Conservation (phyloP, 345 rosid species). For the Adansonia digitata region DNA sequence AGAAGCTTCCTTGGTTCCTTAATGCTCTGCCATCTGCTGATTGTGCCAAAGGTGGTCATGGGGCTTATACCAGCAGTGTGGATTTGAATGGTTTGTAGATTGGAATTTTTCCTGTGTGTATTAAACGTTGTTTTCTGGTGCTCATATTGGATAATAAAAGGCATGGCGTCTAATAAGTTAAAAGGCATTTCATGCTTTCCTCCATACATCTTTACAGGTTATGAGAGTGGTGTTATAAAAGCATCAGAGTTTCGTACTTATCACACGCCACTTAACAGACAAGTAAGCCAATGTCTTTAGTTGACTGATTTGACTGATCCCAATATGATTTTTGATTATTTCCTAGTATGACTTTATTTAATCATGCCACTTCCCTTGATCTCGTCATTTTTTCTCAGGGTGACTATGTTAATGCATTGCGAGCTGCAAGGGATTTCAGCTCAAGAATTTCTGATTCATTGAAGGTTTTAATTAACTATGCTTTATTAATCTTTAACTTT, state of each 20-base stretch:
- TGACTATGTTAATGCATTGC: conserved; percentile 76
- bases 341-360: neutral
- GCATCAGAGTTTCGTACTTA: conserved; percentile 95
- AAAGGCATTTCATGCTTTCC: neutral
- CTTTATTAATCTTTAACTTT: neutral
- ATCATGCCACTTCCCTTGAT: conserved; percentile 1
- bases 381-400: conserved; percentile 39
- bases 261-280: conserved; percentile 86
- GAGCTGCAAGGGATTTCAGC: conserved; percentile 87
- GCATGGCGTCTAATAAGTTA: neutral
- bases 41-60: conserved; percentile 99
- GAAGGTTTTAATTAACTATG: conserved; percentile 43
- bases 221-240: conserved; percentile 66
- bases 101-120: conserved; percentile 3
- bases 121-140: conserved; percentile 5
- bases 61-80: conserved; percentile 84
- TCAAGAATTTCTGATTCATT: conserved; percentile 63
- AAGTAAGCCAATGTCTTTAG: conserved; percentile 39
- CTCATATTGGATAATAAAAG: conserved; percentile 12
- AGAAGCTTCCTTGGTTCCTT: conserved; percentile 92
- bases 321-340: neutral
- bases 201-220: conserved; percentile 43
- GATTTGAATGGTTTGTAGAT: conserved; percentile 60
- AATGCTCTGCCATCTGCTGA: conserved; percentile 94
- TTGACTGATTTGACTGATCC: neutral